Base-by-base conservation (phyloP, 2,329 filamentous ascomycete genomes). In the Chaetomium strumarium region DNA sequence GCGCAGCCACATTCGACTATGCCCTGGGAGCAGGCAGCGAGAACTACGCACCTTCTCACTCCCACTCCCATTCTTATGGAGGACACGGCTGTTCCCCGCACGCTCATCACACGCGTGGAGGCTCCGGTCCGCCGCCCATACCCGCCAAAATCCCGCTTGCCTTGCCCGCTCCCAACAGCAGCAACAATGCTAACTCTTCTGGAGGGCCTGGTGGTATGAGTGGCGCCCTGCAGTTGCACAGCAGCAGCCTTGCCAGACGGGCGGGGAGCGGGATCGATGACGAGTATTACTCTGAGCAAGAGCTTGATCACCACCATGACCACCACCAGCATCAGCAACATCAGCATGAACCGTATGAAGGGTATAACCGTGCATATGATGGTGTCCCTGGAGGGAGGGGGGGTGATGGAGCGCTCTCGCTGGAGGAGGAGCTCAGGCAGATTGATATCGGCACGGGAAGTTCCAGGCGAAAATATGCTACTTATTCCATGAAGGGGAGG, bases 391-490 rank as follows among this genome's bases (percentile, higher is more conserved):
- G 55, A 14, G 53, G 44, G 24, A 40, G 46, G 30, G 53, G 58
- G 45, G 58, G 60, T 8, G 58, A 54, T 3, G 56, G 59, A 13
- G 68, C 80, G 57, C 75, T 76, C 67, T 80, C 84, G 17, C 69
- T 91, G 48, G 78, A 86, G 68, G 75, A 88, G 57, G 87, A 91
- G 69, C 79, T 91, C 75, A 82, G 77, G 61, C 74, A 75, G 44
- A 85, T 86, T 56, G 81, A 86, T 61, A 78, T 86, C 58, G 83
- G 83, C n/a, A 72, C 72, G 20, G 82, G 81, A 3, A 71, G 81
- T 53, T 77, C 78, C 24, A 71, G 79, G 61, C 71, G 79, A 41
- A 48, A 40, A 39, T 34, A 54, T 43, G 44, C 39, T 24, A 4
- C 24, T 24, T 7, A 24, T 24, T 24, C 24, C 7, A 24, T 24